Conservation (phyloP, 2,329 filamentous ascomycete species). For the Ceratocystis ficicola region DNA sequence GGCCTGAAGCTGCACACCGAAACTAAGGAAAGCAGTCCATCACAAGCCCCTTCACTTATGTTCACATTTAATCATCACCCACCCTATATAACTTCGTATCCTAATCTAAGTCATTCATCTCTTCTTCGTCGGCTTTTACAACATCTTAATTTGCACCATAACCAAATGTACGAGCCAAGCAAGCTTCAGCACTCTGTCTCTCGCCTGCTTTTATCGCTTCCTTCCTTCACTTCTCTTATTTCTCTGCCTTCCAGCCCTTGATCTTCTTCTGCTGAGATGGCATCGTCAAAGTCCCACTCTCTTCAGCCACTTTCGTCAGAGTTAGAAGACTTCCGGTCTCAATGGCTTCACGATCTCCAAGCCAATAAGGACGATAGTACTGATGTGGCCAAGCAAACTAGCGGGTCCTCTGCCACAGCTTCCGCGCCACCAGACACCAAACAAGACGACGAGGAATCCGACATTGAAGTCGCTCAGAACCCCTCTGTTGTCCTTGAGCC, state of each 20-base stretch:
- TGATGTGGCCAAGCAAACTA: slow-evolving; percentile 30
- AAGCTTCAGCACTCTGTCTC: background rate
- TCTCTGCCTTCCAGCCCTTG: background rate
- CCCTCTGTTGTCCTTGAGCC: slow-evolving; percentile 22
- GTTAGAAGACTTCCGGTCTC: slow-evolving; percentile 70
- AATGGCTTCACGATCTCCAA: slow-evolving; percentile 72
- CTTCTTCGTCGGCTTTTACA: too few species aligned
- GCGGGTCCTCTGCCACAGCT: slow-evolving; percentile 9
- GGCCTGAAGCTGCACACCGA: background rate
- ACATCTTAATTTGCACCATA: background rate
- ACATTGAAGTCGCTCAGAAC: slow-evolving; percentile 24
- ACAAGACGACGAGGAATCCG: background rate
- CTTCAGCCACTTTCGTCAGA: slow-evolving; percentile 38
- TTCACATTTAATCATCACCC: background rate
- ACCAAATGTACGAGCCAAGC: background rate
- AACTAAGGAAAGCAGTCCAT: background rate
- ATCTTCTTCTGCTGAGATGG: background rate
- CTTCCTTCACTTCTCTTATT: background rate
- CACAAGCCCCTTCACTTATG: background rate
- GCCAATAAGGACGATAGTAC: background rate
- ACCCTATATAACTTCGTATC: background rate
- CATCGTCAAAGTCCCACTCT: background rate
- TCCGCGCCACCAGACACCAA: background rate
- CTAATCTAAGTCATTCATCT: background rate
- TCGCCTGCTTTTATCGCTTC: background rate